Evolutionary conservation across 345 rosid genomes (phyloP).

Genomic region (Bruguiera sexangula): DNA sequence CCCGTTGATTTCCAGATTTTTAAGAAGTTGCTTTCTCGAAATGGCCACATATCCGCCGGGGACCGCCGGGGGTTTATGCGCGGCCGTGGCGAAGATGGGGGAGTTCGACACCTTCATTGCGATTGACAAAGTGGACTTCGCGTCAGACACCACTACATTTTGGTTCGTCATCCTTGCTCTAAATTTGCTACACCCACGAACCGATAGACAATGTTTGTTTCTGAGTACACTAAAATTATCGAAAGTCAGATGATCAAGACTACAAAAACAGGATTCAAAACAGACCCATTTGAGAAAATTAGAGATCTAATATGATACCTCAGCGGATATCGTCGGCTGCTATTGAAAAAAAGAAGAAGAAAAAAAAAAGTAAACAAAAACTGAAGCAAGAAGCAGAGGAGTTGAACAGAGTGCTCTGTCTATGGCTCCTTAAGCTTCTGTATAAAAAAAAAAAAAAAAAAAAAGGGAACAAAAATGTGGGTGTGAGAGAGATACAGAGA

Average conservation of each 20-base stretch:
- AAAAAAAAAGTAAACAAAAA: no score
- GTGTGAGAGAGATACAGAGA: not conserved
- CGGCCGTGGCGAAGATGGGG: conserved; percentile 35
- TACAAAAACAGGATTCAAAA: not conserved
- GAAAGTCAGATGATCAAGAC: not conserved
- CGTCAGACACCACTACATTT: conserved; percentile 53
- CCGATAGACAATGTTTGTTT: not conserved
- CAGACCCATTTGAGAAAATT: not conserved
- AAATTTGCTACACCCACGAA: not conserved
- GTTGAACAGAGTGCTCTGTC: conserved; percentile 12
- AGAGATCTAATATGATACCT: not conserved
- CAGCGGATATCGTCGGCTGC: not conserved
- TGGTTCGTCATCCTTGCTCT: conserved; percentile 50
- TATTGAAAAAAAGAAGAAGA: not conserved
- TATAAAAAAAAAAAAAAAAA: not conserved
- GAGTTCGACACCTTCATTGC: conserved; percentile 41
- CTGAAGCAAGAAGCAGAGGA: not conserved
- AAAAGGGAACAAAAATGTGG: no score
- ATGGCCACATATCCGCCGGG: conserved; percentile 45
- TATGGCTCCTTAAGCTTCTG: not conserved
- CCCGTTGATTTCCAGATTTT: conserved; percentile 57
- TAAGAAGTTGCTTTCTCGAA: conserved; percentile 40
- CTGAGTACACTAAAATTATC: not conserved
- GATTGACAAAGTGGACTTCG: conserved; percentile 35
- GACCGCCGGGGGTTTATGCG: conserved; percentile 54